Evolutionary conservation across 2,329 filamentous ascomycete species (phyloP), one percentile per base, ranked within the genome.

Genomic region (Ramularia endophylla): DNA sequence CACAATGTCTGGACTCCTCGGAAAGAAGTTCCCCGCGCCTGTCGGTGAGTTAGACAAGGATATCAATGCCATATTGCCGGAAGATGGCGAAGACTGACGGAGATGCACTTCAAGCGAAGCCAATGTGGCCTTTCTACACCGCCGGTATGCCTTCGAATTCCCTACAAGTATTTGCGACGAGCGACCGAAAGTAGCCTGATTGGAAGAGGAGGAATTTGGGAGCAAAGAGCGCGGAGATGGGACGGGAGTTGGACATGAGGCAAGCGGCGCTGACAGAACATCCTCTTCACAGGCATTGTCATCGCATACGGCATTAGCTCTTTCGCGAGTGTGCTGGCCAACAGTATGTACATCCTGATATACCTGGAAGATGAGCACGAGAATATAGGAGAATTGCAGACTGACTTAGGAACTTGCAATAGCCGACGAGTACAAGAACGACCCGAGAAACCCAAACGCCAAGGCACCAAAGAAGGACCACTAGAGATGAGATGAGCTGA

Each of bases 381-480:
- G 11, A 28, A 29, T 13, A 8, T 15, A 27, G 15, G 19, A 3
- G 8, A 38, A 25, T 13, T 2, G 29, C n/a, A 43, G 41, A 46
- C 41, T 49, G 27, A 42, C 39, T 18, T 16, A n/a, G 2, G 19
- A 15, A 20, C 25, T 12, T 8, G 28, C 31, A 18, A 51, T 58
- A 97, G 90, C 81, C 74, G 86, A 85, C 59, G 87, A 97, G 74
- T 95, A 79, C 80, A 94, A 89, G 82, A 94, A 95, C 76, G 90
- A 97, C 72, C 87, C 89, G 55, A 82, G 89, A 69, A 95, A 95
- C 79, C 81, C 81, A 54, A 72, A 74, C 40, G 60, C 58, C 36
- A 57, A 48, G 38, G 40, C 46, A 38, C 58, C 56, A 48, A 44
- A 50, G 37, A 33, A 46, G 42, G 22, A 25, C 22, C 55, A 61